phyloP scores from a whole-genome alignment of 2,329 filamentous ascomycete genomes.

The Fusarium chlamydosporum region DNA sequence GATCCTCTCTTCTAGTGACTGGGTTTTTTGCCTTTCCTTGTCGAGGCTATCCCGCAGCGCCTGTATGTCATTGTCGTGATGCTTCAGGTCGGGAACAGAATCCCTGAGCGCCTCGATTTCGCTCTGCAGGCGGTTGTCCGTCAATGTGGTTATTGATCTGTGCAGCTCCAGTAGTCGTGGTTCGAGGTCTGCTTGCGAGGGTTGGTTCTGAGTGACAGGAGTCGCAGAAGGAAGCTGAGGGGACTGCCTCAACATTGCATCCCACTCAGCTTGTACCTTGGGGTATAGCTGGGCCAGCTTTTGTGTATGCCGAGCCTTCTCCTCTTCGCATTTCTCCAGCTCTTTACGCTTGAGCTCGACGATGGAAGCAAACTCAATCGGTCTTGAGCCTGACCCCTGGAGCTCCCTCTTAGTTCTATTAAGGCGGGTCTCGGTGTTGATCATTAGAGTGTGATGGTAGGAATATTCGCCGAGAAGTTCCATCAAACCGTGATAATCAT shows the following conservation, averaged over 20 bases:
- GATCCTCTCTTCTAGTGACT: conserved; percentile 36
- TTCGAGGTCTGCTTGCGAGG: conserved; percentile 4
- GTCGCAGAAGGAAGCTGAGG: conserved; percentile 5
- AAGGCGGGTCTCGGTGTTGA: conserved; percentile 35
- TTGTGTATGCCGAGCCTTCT: conserved; percentile 16
- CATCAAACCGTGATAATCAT: conserved; percentile 29
- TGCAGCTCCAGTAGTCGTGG: conserved; percentile 18
- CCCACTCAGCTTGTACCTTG: conserved; percentile 20
- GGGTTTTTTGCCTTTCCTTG: conserved; percentile 32
- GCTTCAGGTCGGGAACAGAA: conserved; percentile 4
- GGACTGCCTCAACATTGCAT: conserved; percentile 2
- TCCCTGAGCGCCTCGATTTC: conserved; percentile 38
- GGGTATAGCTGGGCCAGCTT: conserved; percentile 25
- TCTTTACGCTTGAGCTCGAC: conserved; percentile 39
- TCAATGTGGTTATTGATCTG: conserved; percentile 8
- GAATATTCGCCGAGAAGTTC: conserved; percentile 47
- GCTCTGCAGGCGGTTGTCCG: conserved; percentile 21
- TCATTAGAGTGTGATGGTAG: conserved; percentile 37
- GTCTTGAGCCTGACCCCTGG: conserved; percentile 26
- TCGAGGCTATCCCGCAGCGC: conserved; percentile 29
- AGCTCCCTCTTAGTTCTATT: conserved; percentile 36
- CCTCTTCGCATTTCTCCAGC: conserved; percentile 25
- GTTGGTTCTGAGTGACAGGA: conserved; percentile 7
- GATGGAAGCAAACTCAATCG: conserved; percentile 45
- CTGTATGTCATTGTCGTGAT: conserved; percentile 20